Conservation (phyloP, 2,329 filamentous ascomycete genomes). For the Fusarium sp. region DNA sequence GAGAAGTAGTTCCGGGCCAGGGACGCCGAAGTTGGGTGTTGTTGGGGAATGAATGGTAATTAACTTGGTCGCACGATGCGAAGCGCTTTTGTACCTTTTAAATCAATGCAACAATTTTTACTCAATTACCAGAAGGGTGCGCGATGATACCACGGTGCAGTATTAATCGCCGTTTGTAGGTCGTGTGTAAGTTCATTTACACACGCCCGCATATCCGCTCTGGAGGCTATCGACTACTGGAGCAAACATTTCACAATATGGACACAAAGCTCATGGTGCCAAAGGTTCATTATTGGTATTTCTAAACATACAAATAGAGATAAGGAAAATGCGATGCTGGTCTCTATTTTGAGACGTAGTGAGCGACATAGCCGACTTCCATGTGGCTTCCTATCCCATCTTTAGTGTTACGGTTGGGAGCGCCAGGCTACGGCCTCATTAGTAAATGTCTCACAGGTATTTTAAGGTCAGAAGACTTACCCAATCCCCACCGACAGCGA, state of each 20-base stretch:
- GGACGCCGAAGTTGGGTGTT: conserved; percentile 21
- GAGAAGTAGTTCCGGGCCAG: conserved; percentile 37
- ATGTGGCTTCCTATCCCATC: conserved; percentile 63
- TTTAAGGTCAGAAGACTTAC: conserved; percentile 52
- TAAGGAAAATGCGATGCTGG: not conserved
- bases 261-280: not conserved
- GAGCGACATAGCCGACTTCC: conserved; percentile 65
- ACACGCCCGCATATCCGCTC: too few relatives aligned
- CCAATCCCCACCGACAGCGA: conserved; percentile 67
- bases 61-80: not conserved
- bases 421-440: conserved; percentile 57
- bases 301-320: not conserved
- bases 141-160: not conserved
- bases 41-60: conserved; percentile 33
- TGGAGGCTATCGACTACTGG: accelerated
- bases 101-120: not conserved
- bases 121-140: not conserved
- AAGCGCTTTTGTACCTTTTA: not conserved
- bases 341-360: conserved; percentile 51
- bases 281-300: conserved; percentile 10
- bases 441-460: not conserved
- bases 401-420: conserved; percentile 60
- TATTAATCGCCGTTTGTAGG: not conserved
- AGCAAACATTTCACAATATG: not conserved
- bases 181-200: too few relatives aligned